phyloP scores from a whole-genome alignment of 2,329 filamentous ascomycete genomes.

The Neopestalotiopsis clavispora region DNA sequence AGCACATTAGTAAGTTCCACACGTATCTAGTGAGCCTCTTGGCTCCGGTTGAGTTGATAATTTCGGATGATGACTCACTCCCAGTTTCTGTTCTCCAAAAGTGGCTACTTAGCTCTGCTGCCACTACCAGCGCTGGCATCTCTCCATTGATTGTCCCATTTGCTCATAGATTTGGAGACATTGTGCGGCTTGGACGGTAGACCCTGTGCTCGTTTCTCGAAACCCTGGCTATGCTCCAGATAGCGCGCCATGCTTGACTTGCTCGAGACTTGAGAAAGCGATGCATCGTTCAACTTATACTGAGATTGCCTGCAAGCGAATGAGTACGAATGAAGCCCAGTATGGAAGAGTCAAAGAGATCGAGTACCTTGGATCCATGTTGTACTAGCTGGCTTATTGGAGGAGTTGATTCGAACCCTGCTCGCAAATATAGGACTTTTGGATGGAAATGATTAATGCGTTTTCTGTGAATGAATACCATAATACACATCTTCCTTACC shows the following conservation, averaged over 20 bases:
- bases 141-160: background rate
- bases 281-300: background rate
- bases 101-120: background rate
- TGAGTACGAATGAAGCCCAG: background rate
- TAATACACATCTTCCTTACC: too few relatives aligned
- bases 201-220: conserved; percentile 1
- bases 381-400: background rate
- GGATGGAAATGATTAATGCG: too few relatives aligned
- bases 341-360: background rate
- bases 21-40: too few relatives aligned
- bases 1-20: too few relatives aligned
- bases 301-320: background rate
- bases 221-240: background rate
- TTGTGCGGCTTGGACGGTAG: background rate
- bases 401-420: too few relatives aligned
- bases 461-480: too few relatives aligned
- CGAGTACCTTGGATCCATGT: conserved; percentile 4
- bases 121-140: background rate
- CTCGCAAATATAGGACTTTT: too few relatives aligned
- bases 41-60: too few relatives aligned
- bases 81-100: background rate
- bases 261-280: conserved; percentile 1
- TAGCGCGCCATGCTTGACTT: background rate
- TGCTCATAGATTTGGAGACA: background rate
- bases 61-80: background rate